phyloP scores from a whole-genome alignment of 1,284 basidiomycete species.

The Cryptococcus sp. region DNA sequence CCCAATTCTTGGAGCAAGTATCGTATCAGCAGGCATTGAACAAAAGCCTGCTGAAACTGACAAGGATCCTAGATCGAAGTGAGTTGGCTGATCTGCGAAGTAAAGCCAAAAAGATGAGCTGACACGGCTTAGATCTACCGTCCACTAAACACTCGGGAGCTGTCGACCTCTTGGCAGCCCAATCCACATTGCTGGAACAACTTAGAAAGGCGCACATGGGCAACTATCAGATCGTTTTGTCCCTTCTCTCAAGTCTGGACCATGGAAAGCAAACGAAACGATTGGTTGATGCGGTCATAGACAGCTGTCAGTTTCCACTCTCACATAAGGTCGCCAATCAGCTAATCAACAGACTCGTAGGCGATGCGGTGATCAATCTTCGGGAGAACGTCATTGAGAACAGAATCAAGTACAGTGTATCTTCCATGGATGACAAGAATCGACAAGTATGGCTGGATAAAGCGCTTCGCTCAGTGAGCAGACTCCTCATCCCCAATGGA shows the following conservation, averaged over 20 bases:
- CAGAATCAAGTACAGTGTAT: conserved; percentile 80
- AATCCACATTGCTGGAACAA: conserved; percentile 77
- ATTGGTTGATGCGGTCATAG: conserved; percentile 83
- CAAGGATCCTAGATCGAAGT: conserved; percentile 71
- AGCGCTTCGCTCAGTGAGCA: conserved; percentile 53
- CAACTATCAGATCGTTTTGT: conserved; percentile 85
- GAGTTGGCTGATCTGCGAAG: conserved; percentile 9
- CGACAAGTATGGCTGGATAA: conserved; percentile 50
- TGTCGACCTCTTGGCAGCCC: conserved; percentile 76
- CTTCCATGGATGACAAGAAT: conserved; percentile 68
- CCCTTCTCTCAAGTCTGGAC: conserved; percentile 84
- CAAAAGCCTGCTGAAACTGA: conserved; percentile 76
- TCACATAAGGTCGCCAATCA: background rate
- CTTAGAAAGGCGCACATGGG: conserved; percentile 84
- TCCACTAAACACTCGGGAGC: conserved; percentile 62
- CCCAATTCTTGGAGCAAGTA: conserved; percentile 61
- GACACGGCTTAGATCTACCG: conserved; percentile 32
- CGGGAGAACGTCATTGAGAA: conserved; percentile 83
- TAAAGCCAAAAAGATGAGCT: no score
- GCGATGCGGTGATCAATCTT: conserved; percentile 84
- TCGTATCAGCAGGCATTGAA: conserved; percentile 81
- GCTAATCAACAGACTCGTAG: conserved; percentile 46
- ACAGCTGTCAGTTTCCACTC: conserved; percentile 66
- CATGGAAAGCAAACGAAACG: conserved; percentile 77
- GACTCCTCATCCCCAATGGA: background rate